These are phyloP conservation scores for Gossypium laxum DNA, from an alignment of 441 rosid genomes.

Conservation along the genomic window DNA sequence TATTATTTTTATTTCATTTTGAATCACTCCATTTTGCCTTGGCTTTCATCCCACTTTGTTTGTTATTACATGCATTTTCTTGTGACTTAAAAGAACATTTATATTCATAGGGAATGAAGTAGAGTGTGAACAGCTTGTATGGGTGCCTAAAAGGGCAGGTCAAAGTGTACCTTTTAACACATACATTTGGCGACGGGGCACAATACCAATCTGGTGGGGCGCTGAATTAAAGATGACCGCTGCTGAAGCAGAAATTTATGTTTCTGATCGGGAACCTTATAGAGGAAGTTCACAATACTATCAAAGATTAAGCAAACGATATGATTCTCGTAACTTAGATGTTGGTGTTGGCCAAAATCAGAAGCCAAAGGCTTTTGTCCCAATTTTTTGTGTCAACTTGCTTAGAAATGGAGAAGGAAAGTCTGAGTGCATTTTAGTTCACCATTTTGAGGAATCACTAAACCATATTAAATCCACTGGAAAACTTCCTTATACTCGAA, in stretches of 20 bases:
- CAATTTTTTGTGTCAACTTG: slow-evolving; percentile 74
- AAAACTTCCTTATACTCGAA: slow-evolving; percentile 63
- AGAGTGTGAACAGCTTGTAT: slow-evolving; percentile 95
- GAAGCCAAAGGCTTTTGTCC: slow-evolving; percentile 67
- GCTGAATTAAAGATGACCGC: slow-evolving; percentile 87
- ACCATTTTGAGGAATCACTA: slow-evolving; percentile 80
- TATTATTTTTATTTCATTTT: slow-evolving; percentile 12
- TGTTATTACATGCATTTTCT: slow-evolving; percentile 19
- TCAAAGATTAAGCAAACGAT: slow-evolving; percentile 73
- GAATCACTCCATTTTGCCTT: not conserved
- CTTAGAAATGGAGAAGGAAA: slow-evolving; percentile 84
- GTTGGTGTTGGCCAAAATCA: slow-evolving; percentile 46
- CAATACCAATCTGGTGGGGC: slow-evolving; percentile 99
- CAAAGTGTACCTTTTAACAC: slow-evolving; percentile 81
- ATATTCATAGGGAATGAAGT: slow-evolving; percentile 78
- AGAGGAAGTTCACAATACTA: slow-evolving; percentile 84
- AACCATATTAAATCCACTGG: slow-evolving; percentile 56
- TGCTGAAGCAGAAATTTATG: slow-evolving; percentile 94
- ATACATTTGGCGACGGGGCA: slow-evolving; percentile 91
- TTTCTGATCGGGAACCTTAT: slow-evolving; percentile 74
- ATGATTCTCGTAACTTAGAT: slow-evolving; percentile 65
- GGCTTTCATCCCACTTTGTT: not conserved
- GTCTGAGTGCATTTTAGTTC: slow-evolving; percentile 83
- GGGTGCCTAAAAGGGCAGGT: slow-evolving; percentile 72
- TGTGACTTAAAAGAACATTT: slow-evolving; percentile 24